Conservation (phyloP, 1,284 basidiomycete genomes). For the Termitomyces sp. region DNA sequence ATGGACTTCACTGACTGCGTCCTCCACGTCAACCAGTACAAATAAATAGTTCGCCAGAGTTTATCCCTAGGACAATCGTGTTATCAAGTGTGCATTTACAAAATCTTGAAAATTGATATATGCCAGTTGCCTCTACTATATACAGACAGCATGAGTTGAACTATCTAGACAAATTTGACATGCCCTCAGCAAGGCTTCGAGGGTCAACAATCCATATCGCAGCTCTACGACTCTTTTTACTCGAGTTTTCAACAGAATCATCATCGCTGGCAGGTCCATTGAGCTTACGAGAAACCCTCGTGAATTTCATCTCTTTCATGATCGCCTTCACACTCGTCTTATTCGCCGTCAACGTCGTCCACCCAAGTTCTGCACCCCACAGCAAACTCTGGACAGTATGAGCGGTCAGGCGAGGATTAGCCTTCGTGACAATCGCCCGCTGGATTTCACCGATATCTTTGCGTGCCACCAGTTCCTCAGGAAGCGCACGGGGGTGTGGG, state of each 20-base stretch:
- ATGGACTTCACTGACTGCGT: slow-evolving; percentile 11
- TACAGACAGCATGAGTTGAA: background rate
- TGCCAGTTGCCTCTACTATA: background rate
- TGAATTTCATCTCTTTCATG: slow-evolving; percentile 47
- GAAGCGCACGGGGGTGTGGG: slow-evolving; percentile 27
- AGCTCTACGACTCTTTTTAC: slow-evolving; percentile 28
- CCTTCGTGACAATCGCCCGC: slow-evolving; percentile 47
- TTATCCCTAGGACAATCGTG: background rate
- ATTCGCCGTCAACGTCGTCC: slow-evolving; percentile 82
- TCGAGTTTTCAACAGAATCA: slow-evolving; percentile 11
- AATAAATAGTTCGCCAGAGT: background rate
- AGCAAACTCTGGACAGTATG: slow-evolving; percentile 70
- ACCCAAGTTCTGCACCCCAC: slow-evolving; percentile 61
- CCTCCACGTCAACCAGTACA: slow-evolving; percentile 5
- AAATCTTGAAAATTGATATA: background rate
- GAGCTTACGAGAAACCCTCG: slow-evolving; percentile 26
- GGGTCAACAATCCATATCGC: slow-evolving; percentile 73
- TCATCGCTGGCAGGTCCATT: slow-evolving; percentile 19
- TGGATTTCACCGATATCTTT: slow-evolving; percentile 33
- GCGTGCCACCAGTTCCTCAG: slow-evolving; percentile 16
- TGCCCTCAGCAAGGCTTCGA: slow-evolving; percentile 68
- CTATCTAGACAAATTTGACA: slow-evolving; percentile 30
- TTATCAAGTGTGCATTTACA: background rate
- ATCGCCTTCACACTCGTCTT: slow-evolving; percentile 72
- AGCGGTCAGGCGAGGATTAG: slow-evolving; percentile 54